Conservation (phyloP, 73 alveolate genomes). For the Paramecium octaurelia region DNA sequence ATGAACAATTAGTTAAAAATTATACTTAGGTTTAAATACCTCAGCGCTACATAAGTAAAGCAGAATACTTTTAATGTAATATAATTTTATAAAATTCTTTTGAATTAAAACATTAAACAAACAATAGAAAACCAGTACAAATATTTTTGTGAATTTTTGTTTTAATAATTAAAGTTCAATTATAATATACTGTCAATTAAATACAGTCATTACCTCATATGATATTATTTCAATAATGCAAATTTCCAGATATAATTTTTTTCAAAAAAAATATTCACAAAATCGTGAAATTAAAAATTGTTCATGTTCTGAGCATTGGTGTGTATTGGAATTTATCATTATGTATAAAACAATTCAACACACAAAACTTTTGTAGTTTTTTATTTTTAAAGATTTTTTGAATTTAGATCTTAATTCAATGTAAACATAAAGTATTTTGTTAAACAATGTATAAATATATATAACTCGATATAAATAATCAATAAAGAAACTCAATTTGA, state of each 20-base stretch:
- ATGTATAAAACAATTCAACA: background rate
- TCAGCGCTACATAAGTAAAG: background rate
- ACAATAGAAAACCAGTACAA: background rate
- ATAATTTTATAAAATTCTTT: background rate
- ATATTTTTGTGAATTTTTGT: background rate
- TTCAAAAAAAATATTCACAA: background rate
- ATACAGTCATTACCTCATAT: background rate
- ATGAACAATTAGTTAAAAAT: background rate
- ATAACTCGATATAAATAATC: background rate
- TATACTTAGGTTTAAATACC: background rate
- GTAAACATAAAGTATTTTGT: background rate
- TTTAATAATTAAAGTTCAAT: background rate
- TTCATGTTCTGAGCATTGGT: background rate
- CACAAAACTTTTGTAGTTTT: background rate
- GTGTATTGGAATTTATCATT: background rate
- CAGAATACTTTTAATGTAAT: background rate
- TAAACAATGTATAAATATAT: background rate
- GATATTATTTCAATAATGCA: background rate
- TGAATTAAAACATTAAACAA: background rate
- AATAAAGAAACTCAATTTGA: background rate
- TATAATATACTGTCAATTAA: background rate
- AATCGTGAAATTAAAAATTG: background rate
- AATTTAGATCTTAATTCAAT: background rate
- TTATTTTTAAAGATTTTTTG: background rate
- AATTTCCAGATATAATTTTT: background rate